A percentile compares a stretch with the other conserved stretches of the same genome.
Conservation (phyloP, 2,329 filamentous ascomycete species). For the Uncinocarpus reesii region DNA sequence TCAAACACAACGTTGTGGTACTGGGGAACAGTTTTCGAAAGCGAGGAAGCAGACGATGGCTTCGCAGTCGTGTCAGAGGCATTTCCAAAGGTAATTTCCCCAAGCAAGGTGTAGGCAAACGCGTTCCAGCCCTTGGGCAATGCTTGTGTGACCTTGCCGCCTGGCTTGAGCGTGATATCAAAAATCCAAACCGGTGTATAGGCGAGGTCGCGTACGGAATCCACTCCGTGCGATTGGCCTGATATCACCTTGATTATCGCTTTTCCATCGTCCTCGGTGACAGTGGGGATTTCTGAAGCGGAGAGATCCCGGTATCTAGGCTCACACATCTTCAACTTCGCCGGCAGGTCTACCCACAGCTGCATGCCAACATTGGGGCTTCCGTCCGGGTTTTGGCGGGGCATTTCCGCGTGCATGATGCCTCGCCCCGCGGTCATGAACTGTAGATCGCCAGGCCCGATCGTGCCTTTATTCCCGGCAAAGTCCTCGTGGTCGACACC, state of each 20-base stretch:
- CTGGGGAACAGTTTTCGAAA: slow-evolving; percentile 47
- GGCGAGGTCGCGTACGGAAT: slow-evolving; percentile 78
- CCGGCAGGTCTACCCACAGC: slow-evolving; percentile 80
- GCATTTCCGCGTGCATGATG: slow-evolving; percentile 96
- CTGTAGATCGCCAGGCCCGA: slow-evolving; percentile 79
- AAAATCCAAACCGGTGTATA: slow-evolving; percentile 97
- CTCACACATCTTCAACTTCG: slow-evolving; percentile 73
- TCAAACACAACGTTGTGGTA: slow-evolving; percentile 89
- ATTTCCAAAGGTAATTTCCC: slow-evolving; percentile 53
- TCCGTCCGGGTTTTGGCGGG: slow-evolving; percentile 64
- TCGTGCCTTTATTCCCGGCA: slow-evolving; percentile 71
- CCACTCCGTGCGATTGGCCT: slow-evolving; percentile 70
- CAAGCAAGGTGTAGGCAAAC: slow-evolving; percentile 77
- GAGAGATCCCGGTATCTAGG: slow-evolving; percentile 82
- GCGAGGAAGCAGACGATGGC: slow-evolving; percentile 14
- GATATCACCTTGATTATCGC: slow-evolving; percentile 85
- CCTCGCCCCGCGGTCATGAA: slow-evolving; percentile 94
- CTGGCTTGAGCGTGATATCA: slow-evolving; percentile 69
- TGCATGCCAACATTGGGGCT: slow-evolving; percentile 76
- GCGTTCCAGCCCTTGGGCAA: slow-evolving; percentile 77
- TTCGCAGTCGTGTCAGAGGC: slow-evolving; percentile 22
- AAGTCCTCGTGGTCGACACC: slow-evolving; percentile 90
- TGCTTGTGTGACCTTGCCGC: slow-evolving; percentile 63
- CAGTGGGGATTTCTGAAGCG: slow-evolving; percentile 66
- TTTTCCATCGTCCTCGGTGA: slow-evolving; percentile 58